Conservation (phyloP, 2,329 filamentous ascomycete genomes). For the Cordyceps cateniannulata region DNA sequence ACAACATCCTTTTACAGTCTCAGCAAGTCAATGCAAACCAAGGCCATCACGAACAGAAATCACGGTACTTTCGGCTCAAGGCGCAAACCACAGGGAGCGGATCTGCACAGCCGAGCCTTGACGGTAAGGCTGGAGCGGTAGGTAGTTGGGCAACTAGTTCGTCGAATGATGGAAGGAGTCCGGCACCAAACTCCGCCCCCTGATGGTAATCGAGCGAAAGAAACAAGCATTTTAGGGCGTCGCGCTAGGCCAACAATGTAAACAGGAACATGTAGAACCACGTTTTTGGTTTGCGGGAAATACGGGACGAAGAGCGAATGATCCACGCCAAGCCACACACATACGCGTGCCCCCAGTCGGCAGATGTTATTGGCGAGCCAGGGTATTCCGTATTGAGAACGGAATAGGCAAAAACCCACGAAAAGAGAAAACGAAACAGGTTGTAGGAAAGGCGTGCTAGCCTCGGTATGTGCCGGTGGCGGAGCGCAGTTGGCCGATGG, state of each 20-base stretch:
- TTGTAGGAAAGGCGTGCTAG: not conserved
- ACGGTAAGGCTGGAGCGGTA: too few species aligned
- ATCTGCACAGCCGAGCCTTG: too few species aligned
- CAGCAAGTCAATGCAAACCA: too few species aligned
- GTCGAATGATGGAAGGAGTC: too few species aligned
- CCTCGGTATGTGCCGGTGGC: not conserved
- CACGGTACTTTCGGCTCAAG: too few species aligned
- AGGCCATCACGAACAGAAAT: too few species aligned
- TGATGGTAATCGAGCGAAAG: not conserved
- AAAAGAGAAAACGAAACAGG: not conserved
- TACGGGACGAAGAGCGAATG: not conserved
- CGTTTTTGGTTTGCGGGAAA: too few species aligned
- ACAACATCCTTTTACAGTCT: too few species aligned
- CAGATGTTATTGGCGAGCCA: not conserved
- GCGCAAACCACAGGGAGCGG: too few species aligned
- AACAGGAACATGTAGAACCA: not conserved
- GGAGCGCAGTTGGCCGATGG: not conserved
- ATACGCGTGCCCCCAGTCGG: not conserved
- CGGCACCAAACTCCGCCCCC: not conserved
- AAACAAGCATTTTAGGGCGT: not conserved
- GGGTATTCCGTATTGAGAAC: not conserved
- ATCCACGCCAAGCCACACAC: not conserved
- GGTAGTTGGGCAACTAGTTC: too few species aligned
- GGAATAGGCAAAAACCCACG: too few species aligned
- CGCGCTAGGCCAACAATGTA: not conserved